Base-by-base conservation (phyloP, 2,329 filamentous ascomycete species). In the Phialophora verrucosa region DNA sequence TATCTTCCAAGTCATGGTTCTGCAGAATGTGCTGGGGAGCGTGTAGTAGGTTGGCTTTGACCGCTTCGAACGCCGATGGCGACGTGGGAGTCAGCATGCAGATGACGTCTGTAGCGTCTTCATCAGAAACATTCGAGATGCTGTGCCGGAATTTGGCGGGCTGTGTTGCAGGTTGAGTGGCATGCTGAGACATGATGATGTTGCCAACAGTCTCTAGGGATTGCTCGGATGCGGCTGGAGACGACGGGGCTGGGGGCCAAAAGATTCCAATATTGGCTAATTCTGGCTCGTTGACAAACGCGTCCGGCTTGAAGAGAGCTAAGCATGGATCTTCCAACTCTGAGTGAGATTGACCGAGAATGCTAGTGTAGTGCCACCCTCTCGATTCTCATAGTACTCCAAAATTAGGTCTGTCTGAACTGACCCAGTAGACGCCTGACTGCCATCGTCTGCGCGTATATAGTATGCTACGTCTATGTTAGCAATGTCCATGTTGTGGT, bases 91-190 rank as follows among this genome's bases (percentile, higher is more conserved):
- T 89, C 31, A 98, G 85, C 64, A 97, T 88, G 79, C 93, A 96
- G 70, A 97, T 87, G 72, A 97, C 92, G 78, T 97, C 93, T 68
- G 91, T 87, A 58, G 95, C 86, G 76, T 97, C 93, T 70, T 91
- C 86, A 72, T 93, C 90, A 61, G 86, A 90, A 68, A 97, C 88
- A 63, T 91, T 92, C 49, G 92, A 95, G 76, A 92, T 91, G 78
- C 92, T 90, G 76, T 90, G 85, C 63, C 92, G 92, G 68, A 91
- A 77, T 62, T 92, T 82, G 74, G 91, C 87, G 75, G 88, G 88
- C 76, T 96, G 93, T 17, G 93, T 96, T 63, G 90, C 88, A 67
- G 81, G 83, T 70, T 87, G 85, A 10, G 86, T 88, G 23, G 78
- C 79, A 66, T 83, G 74, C 65, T 67, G 67, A 14, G 50, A 50